Percentiles rank a stretch among this genome's conserved stretches.
Evolutionary conservation across 2,329 filamentous ascomycete genomes (phyloP).

Genomic region (Arthroderma sp.): DNA sequence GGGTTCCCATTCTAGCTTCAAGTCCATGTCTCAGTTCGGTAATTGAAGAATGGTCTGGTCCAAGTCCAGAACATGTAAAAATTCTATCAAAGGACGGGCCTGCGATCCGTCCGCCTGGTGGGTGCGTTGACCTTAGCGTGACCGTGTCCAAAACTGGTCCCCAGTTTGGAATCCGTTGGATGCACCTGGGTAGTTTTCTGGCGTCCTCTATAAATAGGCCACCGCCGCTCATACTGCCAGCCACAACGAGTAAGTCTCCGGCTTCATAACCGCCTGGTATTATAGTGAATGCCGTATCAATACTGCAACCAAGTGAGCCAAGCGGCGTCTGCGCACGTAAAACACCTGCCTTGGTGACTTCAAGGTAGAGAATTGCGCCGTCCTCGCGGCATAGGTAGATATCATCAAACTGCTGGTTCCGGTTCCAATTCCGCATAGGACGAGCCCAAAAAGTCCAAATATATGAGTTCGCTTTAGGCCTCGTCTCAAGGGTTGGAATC

Average conservation of each 20-base stretch:
- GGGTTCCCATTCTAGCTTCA: conserved; percentile 49
- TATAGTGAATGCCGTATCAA: conserved; percentile 70
- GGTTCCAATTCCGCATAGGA: conserved; percentile 53
- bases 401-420: conserved; percentile 54
- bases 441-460: conserved; percentile 78
- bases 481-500: conserved; percentile 17
- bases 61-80: conserved; percentile 55
- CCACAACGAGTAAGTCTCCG: conserved; percentile 66
- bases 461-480: conserved; percentile 28
- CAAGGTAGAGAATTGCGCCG: conserved; percentile 60
- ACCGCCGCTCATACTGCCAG: conserved; percentile 66
- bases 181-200: conserved; percentile 39
- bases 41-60: conserved; percentile 45
- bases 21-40: conserved; percentile 58
- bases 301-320: conserved; percentile 57
- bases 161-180: conserved; percentile 53
- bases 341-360: conserved; percentile 47
- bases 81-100: conserved; percentile 40
- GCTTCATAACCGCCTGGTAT: conserved; percentile 47
- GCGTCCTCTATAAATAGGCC: conserved; percentile 59
- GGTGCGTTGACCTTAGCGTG: conserved; percentile 17
- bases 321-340: conserved; percentile 45
- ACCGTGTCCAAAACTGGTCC: conserved; percentile 39
- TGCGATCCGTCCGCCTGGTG: conserved; percentile 10
- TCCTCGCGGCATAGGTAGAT: conserved; percentile 84